Evolutionary conservation across 2,329 filamentous ascomycete species (phyloP), one percentile per base, ranked within the genome.

Genomic region (Fusarium beomiforme): DNA sequence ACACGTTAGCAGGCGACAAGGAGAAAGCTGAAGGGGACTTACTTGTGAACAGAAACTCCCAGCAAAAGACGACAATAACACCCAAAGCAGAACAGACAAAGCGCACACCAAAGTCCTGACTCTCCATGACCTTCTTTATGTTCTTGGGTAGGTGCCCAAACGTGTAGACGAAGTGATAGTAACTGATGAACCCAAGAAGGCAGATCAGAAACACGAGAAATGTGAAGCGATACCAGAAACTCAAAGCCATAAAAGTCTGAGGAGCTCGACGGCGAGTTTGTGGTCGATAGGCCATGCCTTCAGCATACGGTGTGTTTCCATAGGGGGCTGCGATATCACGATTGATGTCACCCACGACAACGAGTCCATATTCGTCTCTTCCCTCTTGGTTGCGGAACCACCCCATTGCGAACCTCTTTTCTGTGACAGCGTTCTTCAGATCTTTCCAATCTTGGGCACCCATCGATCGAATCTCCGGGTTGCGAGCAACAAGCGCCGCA

Each of bases 11-110:
- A 37, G 5, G 1, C 13, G 2, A 17, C 16, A 29, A 46, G 4
- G 23, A 16, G 24, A 2, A 21, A 2, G 3, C 2, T 3, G 4
- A 23, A 23, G 17, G 3, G 1, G 2, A 63, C 73, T 51, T 6
- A 75, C 85, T 86, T 7, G 61, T 71, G n/a, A 85, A 84, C 8
- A 85, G 78, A 2, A 78, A 77, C 16, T 81, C 76, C 83, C 82
- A 85, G 49, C 80, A 79, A 33, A 84, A 78, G 8, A 82, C 79
- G 7, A 83, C 77, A 19, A 78, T 69, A 3, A 85, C 83, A 14
- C 83, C 84, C 0, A 84, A 57, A 0, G 76, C 74, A 5, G 83
- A 83, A 51, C 82, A 81, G 11, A 85, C 70, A 55, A 85, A 85
- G 11, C 83, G 76, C 1, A 83, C 80, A 8, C 83, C 83, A 54